Percentiles rank a stretch among this genome's conserved stretches.
Evolutionary conservation across 2,329 filamentous ascomycete genomes (phyloP).

Genomic region (Penicillium oxalicum): DNA sequence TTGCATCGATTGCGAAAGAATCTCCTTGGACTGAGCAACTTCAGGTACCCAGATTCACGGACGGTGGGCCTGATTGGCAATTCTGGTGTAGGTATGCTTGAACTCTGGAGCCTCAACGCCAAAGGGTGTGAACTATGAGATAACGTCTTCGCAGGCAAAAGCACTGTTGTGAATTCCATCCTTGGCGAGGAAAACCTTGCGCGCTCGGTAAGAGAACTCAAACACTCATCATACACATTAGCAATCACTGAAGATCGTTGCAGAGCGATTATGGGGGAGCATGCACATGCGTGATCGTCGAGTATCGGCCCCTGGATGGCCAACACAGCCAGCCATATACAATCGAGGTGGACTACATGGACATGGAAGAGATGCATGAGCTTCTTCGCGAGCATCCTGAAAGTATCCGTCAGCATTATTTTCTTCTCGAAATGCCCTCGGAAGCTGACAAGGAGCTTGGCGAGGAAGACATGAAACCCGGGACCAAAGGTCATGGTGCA

Average conservation of each 20-base stretch:
- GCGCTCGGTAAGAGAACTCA: slow-evolving; percentile 2
- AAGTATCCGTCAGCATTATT: slow-evolving; percentile 5
- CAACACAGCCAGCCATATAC: slow-evolving; percentile 8
- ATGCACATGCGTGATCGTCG: slow-evolving; percentile 18
- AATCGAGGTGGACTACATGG: slow-evolving; percentile 15
- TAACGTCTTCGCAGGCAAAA: slow-evolving; percentile 2
- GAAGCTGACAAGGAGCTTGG: not conserved
- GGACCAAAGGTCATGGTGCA: not conserved
- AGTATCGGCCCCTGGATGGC: slow-evolving; percentile 12
- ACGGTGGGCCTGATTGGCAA: slow-evolving; percentile 9
- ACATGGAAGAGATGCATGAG: slow-evolving; percentile 9
- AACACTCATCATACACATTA: not conserved
- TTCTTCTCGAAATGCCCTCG: not conserved
- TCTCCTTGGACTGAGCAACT: not conserved
- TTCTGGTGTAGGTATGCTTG: slow-evolving; percentile 5
- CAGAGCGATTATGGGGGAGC: slow-evolving; percentile 12
- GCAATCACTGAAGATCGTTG: not conserved
- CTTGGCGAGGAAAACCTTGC: slow-evolving; percentile 1
- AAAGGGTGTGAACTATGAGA: too few species aligned
- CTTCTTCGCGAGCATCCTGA: slow-evolving; percentile 13
- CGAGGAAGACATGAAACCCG: not conserved
- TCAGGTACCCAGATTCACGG: slow-evolving; percentile 2
- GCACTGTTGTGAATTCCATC: slow-evolving; percentile 9
- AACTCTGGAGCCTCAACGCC: too few species aligned
- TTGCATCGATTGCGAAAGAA: not conserved